Evolutionary conservation across 805 yeast genomes (phyloP), one percentile per base, ranked within the genome.

Genomic region (Candida jianshihensis): DNA sequence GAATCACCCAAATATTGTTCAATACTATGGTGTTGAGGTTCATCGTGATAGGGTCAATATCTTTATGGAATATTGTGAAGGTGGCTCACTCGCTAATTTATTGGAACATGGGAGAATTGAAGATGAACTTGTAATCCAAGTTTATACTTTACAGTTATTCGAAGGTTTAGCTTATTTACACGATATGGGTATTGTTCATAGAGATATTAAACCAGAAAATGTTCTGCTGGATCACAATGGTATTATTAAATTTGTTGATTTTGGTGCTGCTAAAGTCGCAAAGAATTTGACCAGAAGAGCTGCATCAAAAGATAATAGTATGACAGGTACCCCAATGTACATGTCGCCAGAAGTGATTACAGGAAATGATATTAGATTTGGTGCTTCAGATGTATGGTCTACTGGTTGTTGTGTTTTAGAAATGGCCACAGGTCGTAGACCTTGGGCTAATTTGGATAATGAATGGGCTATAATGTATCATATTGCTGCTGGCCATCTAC

Each of bases 391-490:
- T 61, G 84, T 92, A 24, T 92, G 98, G 98, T 87, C 98, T 0
- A 65, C 90, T 29, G 98, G 98, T 4, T 92, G 98, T 59, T 90
- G 96, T 59, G 83, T 92, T 3, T 59, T 90, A 31, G 97, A 92
- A 57, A 92, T 92, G 97, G 86, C 90, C 2, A 89, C 97, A 0
- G 98, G 98, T 12, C 70, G 88, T 46, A 70, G 96, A 40, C 98
- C 98, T 6, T 92, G 98, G 98, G 83, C 94, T 13, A 84, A 87
- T 57, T 66, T 88, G 42, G 98, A 92, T 53, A 92, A 92, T 54
- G 97, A 90, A 55, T 92, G 94, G 94, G 96, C 97, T 2, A 85
- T 92, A 35, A 90, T 92, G 97, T 92, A 89, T 54, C 96, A 87
- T 57, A 92, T 92, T 53, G 97, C 97, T 1, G 94, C 95, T 3